Base-by-base conservation (phyloP, 2,329 filamentous ascomycete genomes). In the Xylaria sp. region DNA sequence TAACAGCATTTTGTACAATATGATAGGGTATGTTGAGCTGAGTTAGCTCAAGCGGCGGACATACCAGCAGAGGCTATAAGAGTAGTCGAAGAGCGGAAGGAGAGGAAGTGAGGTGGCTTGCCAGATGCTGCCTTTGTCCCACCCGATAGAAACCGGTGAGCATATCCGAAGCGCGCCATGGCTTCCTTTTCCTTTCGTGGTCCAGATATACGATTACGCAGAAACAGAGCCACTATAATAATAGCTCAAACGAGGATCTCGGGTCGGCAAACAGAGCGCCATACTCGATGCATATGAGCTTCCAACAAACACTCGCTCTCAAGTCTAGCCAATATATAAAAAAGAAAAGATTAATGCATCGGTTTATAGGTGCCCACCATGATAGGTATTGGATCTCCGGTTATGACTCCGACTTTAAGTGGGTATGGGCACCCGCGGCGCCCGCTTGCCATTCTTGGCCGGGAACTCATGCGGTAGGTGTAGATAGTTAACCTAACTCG, bases 321-420 rank as follows among this genome's bases (percentile, higher is more conserved):
- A 42, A 17, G 4, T 5, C 9, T 5, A 17, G 4, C 39, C 2
- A 17, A 17, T 47, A 47, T 47, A 47, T 47, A 47, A 2, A 47
- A 5, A 19, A 21, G 17, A 47, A 14, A 42, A 14, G 8, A 47
- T n/a, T 7, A 47, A 47, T 4, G 17, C 42, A 9, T 19, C 17
- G 14, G 17, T 47, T 17, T 47, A 47, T 47, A 47, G n/a, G n/a
- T 51, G 14, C 42, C 11, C 14, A 27, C 24, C 21, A 27, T n/a
- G n/a, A n/a, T 42, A 12, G 32, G 32, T 24, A 50, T 36, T 87
- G 86, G 88, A 71, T 90, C 88, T 65, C 90, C 85, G 67, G 83
- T 84, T 3, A 81, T 79, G 1, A 84, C 82, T 12, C 83, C 83
- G 58, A 32, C 21, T 30, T 27, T 63, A 54, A 19, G 36, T 54